Conservation (phyloP, 225 moss, liverwort and hornwort species). For the Bryoerythrophyllum caledonicum region DNA sequence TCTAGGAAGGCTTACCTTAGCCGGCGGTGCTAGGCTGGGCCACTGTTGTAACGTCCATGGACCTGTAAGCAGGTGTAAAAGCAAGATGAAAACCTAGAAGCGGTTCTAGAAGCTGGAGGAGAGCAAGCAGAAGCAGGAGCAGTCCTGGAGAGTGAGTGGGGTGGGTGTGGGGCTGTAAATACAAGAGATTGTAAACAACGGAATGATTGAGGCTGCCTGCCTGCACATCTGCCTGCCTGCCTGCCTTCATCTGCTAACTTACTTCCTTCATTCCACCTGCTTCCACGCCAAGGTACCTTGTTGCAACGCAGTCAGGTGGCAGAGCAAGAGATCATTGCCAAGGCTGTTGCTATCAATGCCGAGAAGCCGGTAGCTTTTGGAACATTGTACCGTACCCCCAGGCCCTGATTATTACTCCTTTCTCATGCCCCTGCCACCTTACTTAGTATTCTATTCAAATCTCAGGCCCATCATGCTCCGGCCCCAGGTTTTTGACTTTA, state of each 20-base stretch:
- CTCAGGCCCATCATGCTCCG: not conserved
- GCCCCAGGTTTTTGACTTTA: conserved; percentile 7
- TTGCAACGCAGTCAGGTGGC: not conserved
- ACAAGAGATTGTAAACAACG: not conserved
- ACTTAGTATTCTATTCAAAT: conserved; percentile 8
- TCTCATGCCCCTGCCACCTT: not conserved
- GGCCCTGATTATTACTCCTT: not conserved
- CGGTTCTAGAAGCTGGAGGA: too few species aligned
- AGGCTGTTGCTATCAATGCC: conserved; percentile 29
- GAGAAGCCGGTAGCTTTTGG: conserved; percentile 45
- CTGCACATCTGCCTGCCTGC: too few species aligned
- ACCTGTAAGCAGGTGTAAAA: too few species aligned
- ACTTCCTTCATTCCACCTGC: conserved; percentile 6
- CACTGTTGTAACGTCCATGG: too few species aligned
- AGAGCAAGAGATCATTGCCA: conserved; percentile 38
- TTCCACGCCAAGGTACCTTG: conserved; percentile 26
- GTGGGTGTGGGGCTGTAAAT: too few species aligned
- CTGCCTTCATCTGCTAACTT: too few species aligned
- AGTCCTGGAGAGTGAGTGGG: too few species aligned
- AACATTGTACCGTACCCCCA: conserved; percentile 37
- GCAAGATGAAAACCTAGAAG: too few species aligned
- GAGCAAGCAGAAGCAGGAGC: too few species aligned
- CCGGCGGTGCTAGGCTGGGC: too few species aligned
- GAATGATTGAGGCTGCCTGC: conserved; percentile 20
- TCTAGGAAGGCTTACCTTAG: too few species aligned